These are phyloP conservation scores for Hyaloscypha bicolor DNA, from an alignment of 495 filamentous ascomycete species.

Conservation along the genomic window DNA sequence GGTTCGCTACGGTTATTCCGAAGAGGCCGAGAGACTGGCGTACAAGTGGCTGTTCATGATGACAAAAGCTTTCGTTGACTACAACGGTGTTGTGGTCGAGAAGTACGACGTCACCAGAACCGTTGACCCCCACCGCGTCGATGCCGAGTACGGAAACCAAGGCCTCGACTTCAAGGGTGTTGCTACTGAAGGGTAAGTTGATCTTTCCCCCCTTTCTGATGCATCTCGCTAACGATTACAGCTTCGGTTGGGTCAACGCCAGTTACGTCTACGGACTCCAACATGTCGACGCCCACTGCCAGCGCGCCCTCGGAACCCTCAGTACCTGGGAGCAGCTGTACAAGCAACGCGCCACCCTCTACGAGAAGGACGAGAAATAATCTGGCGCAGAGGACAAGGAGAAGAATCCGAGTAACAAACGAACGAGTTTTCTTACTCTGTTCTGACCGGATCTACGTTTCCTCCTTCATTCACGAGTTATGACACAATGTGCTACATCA, in stretches of 20 bases:
- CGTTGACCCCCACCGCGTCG: conserved; percentile 86
- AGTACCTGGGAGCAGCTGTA: conserved; percentile 59
- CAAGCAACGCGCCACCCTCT: not conserved
- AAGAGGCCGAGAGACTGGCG: conserved; percentile 82
- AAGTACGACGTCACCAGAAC: conserved; percentile 96
- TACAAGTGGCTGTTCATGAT: conserved; percentile 99
- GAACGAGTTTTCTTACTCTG: not conserved
- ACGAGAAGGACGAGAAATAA: not conserved
- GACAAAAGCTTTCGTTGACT: conserved; percentile 94
- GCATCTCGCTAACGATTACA: conserved; percentile 42
- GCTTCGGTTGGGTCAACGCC: conserved; percentile 98
- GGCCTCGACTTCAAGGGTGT: conserved; percentile 92
- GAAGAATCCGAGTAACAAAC: not conserved
- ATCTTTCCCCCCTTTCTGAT: conserved; percentile 15
- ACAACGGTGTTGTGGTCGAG: conserved; percentile 96
- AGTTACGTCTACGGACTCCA: conserved; percentile 90
- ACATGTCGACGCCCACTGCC: conserved; percentile 81
- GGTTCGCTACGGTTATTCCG: conserved; percentile 84
- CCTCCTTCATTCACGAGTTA: conserved; percentile 8
- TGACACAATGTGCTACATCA: not conserved
- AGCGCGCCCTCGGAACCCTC: conserved; percentile 78
- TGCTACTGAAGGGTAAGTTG: conserved; percentile 87
- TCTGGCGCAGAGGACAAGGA: not conserved
- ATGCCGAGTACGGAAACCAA: conserved; percentile 97
- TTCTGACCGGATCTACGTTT: not conserved